Base-by-base conservation (phyloP, 352 stramenopile species). In the Pythium brassicae region DNA sequence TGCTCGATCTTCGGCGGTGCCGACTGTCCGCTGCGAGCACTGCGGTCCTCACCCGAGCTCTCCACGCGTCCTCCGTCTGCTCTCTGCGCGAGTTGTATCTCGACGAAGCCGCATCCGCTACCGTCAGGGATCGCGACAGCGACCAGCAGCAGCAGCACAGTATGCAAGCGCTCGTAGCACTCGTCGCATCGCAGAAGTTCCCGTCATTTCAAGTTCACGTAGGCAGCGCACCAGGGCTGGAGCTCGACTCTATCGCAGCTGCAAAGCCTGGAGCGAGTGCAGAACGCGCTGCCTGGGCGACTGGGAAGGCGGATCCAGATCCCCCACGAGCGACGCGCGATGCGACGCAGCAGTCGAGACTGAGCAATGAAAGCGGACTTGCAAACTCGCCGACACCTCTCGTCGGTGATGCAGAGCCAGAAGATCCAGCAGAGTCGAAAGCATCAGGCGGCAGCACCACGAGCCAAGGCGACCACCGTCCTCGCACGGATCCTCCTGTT, bases 1-100 rank as follows among this genome's bases (percentile, higher is more conserved):
- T 51, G 11, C 61, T 87, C 1, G 53, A 80, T 5, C 34, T 87
- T 25, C 62, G 68, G 3, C 54, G 44, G 0, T 84, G 76, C 27
- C 63, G 50, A 2, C 58, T 87, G 3, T 71, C 67, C 0, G 4
- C 51, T 0, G 32, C 55, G 3, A 61, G 58, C 2, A 27, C 64
- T 8, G 50, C 35, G 12, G 45, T 59, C 23, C 42, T 69, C 11
- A 14, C n/a, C 3, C 23, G 40, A 12, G n/a, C 23, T 11, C 23
- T 66, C 11, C 46, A 23, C 5, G 23, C 49, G 14, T 29, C 42
- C 39, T 44, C 34, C 8, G 37, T 32, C 25, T 57, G 51, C 23
- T 37, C 58, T 50, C 52, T 76, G n/a, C 29, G 61, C 22, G 27
- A 44, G n/a, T 19, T 69, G 23, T 22, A 27, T 2, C 19, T 66